Evolutionary conservation across 108 stramenopile genomes (phyloP).

Genomic region (Fistulifera solaris): DNA sequence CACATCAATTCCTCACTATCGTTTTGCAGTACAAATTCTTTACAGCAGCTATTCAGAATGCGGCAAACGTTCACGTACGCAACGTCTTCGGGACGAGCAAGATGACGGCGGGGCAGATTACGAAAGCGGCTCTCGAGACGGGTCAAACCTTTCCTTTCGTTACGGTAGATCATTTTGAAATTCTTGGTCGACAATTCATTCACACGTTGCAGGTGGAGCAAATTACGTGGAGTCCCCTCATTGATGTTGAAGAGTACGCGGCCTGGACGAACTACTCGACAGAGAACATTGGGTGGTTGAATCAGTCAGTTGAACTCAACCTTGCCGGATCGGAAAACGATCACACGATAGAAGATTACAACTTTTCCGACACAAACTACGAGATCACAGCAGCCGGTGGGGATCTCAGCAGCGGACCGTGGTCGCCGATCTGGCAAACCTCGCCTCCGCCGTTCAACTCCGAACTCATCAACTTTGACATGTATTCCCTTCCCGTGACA

Average conservation of each 20-base stretch:
- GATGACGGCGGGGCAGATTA: neutral
- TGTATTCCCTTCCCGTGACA: neutral
- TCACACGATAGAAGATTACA: neutral
- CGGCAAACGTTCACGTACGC: neutral
- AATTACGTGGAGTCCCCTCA: conserved; percentile 2
- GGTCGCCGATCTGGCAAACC: conserved; percentile 5
- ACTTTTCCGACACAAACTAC: neutral
- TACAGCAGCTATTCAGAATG: neutral
- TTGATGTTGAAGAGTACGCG: neutral
- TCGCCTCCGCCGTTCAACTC: conserved; percentile 8
- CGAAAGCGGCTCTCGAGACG: neutral
- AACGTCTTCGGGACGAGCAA: neutral
- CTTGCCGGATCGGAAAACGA: neutral
- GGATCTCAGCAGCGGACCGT: neutral
- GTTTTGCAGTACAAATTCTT: conserved; percentile 4
- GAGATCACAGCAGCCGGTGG: neutral
- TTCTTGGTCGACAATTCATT: neutral
- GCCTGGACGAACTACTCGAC: conserved; percentile 7
- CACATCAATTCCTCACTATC: neutral
- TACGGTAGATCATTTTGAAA: conserved; percentile 3
- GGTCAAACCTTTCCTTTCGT: conserved; percentile 10
- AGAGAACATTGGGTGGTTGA: conserved; percentile 7
- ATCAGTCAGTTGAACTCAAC: neutral
- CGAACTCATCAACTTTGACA: neutral
- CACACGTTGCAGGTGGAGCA: neutral